A percentile compares a stretch with the other conserved stretches of the same genome.
Evolutionary conservation across 139 green algal genomes (phyloP).

Genomic region (Chlamydomonas sp.): DNA sequence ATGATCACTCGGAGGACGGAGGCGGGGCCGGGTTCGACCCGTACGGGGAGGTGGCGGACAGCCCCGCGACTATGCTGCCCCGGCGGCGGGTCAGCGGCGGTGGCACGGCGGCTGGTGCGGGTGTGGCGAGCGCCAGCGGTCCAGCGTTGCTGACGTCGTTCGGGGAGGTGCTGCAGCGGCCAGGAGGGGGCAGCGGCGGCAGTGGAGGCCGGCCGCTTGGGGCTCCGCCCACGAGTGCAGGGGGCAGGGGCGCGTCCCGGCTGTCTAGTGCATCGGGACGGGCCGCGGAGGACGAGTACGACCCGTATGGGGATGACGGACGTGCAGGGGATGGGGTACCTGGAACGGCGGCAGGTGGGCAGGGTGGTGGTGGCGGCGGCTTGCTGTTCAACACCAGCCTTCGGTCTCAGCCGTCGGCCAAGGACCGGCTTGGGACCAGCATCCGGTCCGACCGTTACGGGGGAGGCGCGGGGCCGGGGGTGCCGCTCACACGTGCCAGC

Average conservation of each 20-base stretch:
- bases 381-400: conserved; percentile 24
- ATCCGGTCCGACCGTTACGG: conserved; percentile 15
- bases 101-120: not conserved
- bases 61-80: not conserved
- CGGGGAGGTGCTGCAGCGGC: not conserved
- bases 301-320: conserved; percentile 8
- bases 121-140: conserved; percentile 13
- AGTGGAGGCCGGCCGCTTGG: not conserved
- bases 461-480: not conserved
- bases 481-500: not conserved
- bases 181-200: not conserved
- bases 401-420: conserved; percentile 7
- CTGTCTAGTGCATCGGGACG: not conserved
- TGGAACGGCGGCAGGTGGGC: not conserved
- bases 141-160: conserved; percentile 32
- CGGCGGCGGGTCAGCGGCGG: not conserved
- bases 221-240: not conserved
- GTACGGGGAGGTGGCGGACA: not conserved
- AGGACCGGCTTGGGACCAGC: conserved; percentile 2
- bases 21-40: not conserved
- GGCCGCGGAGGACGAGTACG: not conserved
- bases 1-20: not conserved
- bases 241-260: not conserved
- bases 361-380: not conserved
- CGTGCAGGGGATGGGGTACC: not conserved